phyloP scores from a whole-genome alignment of 192 early-diverging fungal genomes.

The Coemansia sp. region DNA sequence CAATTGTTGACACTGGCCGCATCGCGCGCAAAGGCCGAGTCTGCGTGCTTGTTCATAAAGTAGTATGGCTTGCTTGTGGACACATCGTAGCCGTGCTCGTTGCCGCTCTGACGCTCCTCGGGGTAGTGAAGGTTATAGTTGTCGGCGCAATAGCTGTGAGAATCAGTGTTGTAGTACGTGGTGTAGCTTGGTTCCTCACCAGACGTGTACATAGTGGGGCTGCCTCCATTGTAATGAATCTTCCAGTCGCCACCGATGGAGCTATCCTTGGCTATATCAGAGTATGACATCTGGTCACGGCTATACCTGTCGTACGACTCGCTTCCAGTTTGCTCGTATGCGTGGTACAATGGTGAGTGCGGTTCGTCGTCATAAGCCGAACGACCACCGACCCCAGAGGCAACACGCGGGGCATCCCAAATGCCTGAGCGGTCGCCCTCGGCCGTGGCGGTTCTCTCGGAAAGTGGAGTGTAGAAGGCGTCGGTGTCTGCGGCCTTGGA shows the following conservation, averaged over 20 bases:
- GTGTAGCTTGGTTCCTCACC: conserved; percentile 15
- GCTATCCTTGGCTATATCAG: conserved; percentile 10
- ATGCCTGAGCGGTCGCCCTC: not conserved
- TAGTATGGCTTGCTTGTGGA: conserved; percentile 31
- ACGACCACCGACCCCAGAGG: conserved; percentile 8
- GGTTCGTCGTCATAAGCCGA: conserved; percentile 10
- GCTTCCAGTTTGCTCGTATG: conserved; percentile 11
- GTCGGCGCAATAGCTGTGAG: conserved; percentile 4
- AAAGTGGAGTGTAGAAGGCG: not conserved
- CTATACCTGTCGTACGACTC: conserved; percentile 2
- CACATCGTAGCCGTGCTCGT: conserved; percentile 6
- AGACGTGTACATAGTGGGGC: conserved; percentile 26
- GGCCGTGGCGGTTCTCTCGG: not conserved
- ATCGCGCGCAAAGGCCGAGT: conserved; percentile 36
- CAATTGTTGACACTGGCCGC: conserved; percentile 14
- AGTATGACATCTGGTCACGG: conserved; percentile 2
- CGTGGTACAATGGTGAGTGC: conserved; percentile 15
- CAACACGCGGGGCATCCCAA: conserved; percentile 18
- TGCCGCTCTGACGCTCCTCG: conserved; percentile 6
- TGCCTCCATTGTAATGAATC: conserved; percentile 22
- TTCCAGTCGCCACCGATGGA: conserved; percentile 18
- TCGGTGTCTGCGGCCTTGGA: conserved; percentile 4
- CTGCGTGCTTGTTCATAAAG: conserved; percentile 42
- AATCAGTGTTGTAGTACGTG: conserved; percentile 11
- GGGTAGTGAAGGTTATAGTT: conserved; percentile 2